phyloP scores from a whole-genome alignment of 768 basidiomycete species.

The Daedalea quercina region DNA sequence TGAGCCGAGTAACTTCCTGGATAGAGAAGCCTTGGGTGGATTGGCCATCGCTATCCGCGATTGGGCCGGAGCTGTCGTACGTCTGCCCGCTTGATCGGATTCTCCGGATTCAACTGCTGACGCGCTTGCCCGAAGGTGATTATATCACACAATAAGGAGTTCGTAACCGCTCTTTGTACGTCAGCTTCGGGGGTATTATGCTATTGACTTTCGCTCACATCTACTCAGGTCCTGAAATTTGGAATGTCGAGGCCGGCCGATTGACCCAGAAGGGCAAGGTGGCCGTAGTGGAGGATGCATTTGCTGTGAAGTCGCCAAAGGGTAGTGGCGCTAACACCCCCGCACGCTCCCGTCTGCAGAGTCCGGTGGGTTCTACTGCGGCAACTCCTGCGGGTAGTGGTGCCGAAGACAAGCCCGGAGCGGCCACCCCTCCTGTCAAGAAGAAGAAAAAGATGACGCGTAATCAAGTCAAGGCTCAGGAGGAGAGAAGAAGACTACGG shows the following conservation, averaged over 20 bases:
- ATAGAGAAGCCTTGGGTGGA: slow-evolving; percentile 92
- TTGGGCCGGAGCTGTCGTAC: slow-evolving; percentile 87
- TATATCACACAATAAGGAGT: slow-evolving; percentile 94
- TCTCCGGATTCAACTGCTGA: slow-evolving; percentile 11
- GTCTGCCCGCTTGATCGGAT: slow-evolving; percentile 16
- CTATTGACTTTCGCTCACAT: slow-evolving; percentile 8
- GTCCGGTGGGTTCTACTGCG: slow-evolving; percentile 59
- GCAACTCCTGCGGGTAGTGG: slow-evolving; percentile 79
- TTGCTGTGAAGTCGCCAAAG: slow-evolving; percentile 59
- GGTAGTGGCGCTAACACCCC: slow-evolving; percentile 72
- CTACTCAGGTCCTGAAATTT: slow-evolving; percentile 72
- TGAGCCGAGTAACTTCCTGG: slow-evolving; percentile 96
- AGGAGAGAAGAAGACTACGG: slow-evolving; percentile 75
- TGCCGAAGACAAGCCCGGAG: slow-evolving; percentile 48
- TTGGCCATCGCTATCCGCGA: slow-evolving; percentile 92
- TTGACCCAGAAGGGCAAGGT: slow-evolving; percentile 87
- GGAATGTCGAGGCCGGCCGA: slow-evolving; percentile 84
- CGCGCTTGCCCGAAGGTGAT: slow-evolving; percentile 52
- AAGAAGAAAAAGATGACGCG: slow-evolving; percentile 93
- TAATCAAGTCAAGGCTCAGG: slow-evolving; percentile 83
- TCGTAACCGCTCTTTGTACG: slow-evolving; percentile 76
- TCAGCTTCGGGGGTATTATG: slow-evolving; percentile 12
- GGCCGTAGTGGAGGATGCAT: slow-evolving; percentile 78
- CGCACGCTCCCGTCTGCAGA: slow-evolving; percentile 59
- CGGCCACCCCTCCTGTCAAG: slow-evolving; percentile 36